Percentiles rank a stretch among this genome's conserved stretches.
These are phyloP conservation scores for Rhododendron vialii DNA, from an alignment of 148 eudicot genomes.

Conservation along the genomic window DNA sequence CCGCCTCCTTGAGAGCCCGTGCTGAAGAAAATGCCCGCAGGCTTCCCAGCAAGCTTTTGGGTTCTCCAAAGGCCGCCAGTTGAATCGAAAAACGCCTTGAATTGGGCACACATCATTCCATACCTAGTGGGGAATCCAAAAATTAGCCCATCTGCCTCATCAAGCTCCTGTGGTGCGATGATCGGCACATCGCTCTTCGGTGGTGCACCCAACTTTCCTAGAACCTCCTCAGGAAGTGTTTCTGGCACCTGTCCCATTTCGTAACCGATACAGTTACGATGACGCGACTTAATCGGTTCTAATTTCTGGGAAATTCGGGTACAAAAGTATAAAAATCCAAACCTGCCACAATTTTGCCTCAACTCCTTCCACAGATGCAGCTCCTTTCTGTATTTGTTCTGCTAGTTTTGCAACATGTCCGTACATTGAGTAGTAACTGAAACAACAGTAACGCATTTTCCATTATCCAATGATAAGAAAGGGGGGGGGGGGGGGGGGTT, in stretches of 20 bases:
- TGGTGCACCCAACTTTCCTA: slow-evolving; percentile 65
- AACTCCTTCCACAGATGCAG: slow-evolving; percentile 73
- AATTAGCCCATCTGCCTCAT: slow-evolving; percentile 69
- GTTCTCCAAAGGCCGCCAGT: slow-evolving; percentile 72
- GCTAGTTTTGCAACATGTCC: slow-evolving; percentile 75
- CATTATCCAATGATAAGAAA: too few relatives aligned
- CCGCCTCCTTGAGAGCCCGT: slow-evolving; percentile 92
- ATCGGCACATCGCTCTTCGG: slow-evolving; percentile 60
- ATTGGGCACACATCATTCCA: slow-evolving; percentile 85
- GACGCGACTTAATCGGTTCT: background rate
- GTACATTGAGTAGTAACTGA: slow-evolving; percentile 73
- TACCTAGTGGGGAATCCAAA: slow-evolving; percentile 80
- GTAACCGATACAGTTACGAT: background rate
- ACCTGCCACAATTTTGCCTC: slow-evolving; percentile 90
- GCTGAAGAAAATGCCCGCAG: slow-evolving; percentile 69
- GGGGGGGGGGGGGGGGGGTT: too few relatives aligned
- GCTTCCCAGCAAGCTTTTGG: slow-evolving; percentile 69
- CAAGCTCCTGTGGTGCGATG: slow-evolving; percentile 44
- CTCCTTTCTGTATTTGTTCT: slow-evolving; percentile 69
- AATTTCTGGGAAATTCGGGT: background rate
- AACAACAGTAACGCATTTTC: background rate
- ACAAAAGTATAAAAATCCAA: background rate
- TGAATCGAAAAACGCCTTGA: slow-evolving; percentile 71
- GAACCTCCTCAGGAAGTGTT: slow-evolving; percentile 53
- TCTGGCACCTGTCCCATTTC: slow-evolving; percentile 51